Evolutionary conservation across 208 protist species (phyloP).

Genomic region (Leishmania major): DNA sequence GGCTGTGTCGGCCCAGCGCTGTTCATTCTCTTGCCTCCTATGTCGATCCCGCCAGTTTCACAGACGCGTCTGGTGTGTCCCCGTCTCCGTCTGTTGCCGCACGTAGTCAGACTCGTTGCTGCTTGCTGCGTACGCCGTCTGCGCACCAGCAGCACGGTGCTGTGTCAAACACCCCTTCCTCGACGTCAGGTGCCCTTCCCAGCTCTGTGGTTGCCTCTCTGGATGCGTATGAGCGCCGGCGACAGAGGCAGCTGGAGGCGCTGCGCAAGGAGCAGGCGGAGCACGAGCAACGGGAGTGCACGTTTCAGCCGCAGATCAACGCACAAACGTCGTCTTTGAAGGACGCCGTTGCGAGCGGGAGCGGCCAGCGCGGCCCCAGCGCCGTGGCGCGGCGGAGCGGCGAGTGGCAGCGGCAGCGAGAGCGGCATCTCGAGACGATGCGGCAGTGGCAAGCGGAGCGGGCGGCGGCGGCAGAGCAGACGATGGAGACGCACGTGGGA

Average conservation of each 20-base stretch:
- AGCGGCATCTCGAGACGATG: conserved; percentile 44
- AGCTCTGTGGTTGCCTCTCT: conserved; percentile 38
- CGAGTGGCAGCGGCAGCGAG: conserved; percentile 44
- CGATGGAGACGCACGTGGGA: conserved; percentile 15
- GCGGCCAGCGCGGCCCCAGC: conserved; percentile 3
- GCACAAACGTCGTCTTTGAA: not conserved
- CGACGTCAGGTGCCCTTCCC: conserved; percentile 20
- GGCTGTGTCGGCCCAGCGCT: conserved; percentile 35
- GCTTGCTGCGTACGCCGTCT: not conserved
- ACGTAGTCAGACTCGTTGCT: not conserved
- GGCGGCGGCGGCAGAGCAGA: conserved; percentile 27
- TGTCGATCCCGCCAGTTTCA: not conserved
- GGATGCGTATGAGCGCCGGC: conserved; percentile 48
- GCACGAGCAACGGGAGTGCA: conserved; percentile 54
- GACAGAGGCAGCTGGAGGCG: conserved; percentile 37
- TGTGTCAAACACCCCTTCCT: not conserved
- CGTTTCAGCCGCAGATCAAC: conserved; percentile 40
- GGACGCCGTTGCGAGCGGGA: not conserved
- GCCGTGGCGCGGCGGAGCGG: conserved; percentile 43
- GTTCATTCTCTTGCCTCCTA: conserved; percentile 32
- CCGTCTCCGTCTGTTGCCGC: not conserved
- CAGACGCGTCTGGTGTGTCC: not conserved
- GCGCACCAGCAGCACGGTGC: not conserved
- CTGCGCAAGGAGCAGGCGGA: conserved; percentile 41
- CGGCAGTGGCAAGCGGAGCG: conserved; percentile 40